A percentile compares a stretch with the other conserved stretches of the same genome.
Conservation (phyloP, 2,329 filamentous ascomycete genomes). For the Ampelomyces quisqualis region DNA sequence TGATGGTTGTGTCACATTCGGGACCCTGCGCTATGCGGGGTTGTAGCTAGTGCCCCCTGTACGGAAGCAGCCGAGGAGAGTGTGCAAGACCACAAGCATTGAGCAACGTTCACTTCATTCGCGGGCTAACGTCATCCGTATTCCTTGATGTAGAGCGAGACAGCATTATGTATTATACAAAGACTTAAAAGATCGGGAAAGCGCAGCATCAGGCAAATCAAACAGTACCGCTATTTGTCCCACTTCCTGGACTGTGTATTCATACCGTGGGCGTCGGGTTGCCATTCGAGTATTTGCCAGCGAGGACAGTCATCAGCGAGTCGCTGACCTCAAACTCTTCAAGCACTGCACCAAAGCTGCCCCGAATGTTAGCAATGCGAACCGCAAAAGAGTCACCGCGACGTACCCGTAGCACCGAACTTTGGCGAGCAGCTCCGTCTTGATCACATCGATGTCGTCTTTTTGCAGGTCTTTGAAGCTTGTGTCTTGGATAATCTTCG, state of each 20-base stretch:
- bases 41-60: constrained; percentile 5
- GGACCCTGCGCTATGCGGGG: constrained; percentile 10
- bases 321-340: constrained; percentile 76
- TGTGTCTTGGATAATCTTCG: constrained; percentile 64
- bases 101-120: too few species aligned
- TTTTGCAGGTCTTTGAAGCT: constrained; percentile 64
- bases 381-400: background rate
- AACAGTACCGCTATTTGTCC: constrained; percentile 1
- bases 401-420: constrained; percentile 89
- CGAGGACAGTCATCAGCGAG: constrained; percentile 71
- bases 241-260: constrained; percentile 6
- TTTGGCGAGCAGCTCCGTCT: constrained; percentile 73
- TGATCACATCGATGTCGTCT: constrained; percentile 70
- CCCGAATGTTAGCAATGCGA: constrained; percentile 8
- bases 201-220: constrained; percentile 3
- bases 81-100: background rate
- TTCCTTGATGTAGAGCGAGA: constrained; percentile 10
- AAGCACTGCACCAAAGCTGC: constrained; percentile 66
- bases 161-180: constrained; percentile 25
- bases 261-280: constrained; percentile 11
- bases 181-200: constrained; percentile 5
- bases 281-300: constrained; percentile 51
- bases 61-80: background rate
- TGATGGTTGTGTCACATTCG: constrained; percentile 3
- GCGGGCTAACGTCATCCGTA: background rate